A percentile compares a stretch with the other conserved stretches of the same genome.
Conservation (phyloP, 768 basidiomycete genomes). For the Amanita thiersii region DNA sequence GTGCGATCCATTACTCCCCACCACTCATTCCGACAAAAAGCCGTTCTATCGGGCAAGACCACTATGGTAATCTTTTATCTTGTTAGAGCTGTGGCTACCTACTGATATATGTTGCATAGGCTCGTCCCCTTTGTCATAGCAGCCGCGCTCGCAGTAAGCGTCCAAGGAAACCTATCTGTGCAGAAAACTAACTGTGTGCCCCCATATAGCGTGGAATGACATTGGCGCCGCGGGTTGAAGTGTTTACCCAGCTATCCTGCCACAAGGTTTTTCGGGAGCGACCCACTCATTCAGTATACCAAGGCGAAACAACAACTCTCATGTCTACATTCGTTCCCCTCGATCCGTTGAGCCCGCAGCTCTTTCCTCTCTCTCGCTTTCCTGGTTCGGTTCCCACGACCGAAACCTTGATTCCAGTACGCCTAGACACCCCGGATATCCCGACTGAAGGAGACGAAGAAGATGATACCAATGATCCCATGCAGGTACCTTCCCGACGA, state of each 20-base stretch:
- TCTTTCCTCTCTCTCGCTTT: neutral
- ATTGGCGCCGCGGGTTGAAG: conserved; percentile 69
- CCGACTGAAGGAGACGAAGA: conserved; percentile 7
- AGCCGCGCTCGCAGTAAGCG: conserved; percentile 56
- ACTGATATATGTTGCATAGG: conserved; percentile 31
- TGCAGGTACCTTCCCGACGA: conserved; percentile 25
- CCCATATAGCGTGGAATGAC: conserved; percentile 73
- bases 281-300: conserved; percentile 20
- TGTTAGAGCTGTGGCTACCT: neutral
- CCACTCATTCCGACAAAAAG: conserved; percentile 23
- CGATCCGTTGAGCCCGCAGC: conserved; percentile 2
- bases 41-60: conserved; percentile 46
- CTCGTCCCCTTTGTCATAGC: conserved; percentile 69
- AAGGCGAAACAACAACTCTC: neutral
- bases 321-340: conserved; percentile 1
- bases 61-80: conserved; percentile 31
- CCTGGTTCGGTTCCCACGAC: conserved; percentile 1
- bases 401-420: conserved; percentile 8
- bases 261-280: conserved; percentile 38
- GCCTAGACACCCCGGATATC: conserved; percentile 8
- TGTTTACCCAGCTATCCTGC: conserved; percentile 76
- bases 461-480: conserved; percentile 22
- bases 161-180: neutral
- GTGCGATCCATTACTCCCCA: conserved; percentile 15
- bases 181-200: conserved; percentile 9